These are phyloP conservation scores for Stagonosporopsis vannaccii DNA, from an alignment of 2,329 filamentous ascomycete genomes.

Conservation along the genomic window DNA sequence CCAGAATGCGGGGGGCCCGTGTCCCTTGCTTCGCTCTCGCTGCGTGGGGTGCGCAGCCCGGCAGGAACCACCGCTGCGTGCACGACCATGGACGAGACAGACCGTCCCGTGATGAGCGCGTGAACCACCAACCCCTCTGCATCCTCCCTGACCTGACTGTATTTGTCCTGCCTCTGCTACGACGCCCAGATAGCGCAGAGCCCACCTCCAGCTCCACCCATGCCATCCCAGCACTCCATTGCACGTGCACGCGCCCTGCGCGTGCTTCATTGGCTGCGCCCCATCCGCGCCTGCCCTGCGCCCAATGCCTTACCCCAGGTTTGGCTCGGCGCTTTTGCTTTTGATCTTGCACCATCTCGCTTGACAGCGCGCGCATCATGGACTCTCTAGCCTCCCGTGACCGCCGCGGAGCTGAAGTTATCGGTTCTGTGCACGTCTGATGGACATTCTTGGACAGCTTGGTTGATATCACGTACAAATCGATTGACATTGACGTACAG, in stretches of 20 bases:
- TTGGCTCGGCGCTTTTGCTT: slow-evolving; percentile 5
- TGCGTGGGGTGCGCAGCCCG: slow-evolving; percentile 3
- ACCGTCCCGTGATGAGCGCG: slow-evolving; percentile 15
- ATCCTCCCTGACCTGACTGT: not conserved
- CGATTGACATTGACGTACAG: too few species aligned
- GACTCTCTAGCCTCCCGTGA: too few species aligned
- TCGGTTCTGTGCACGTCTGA: too few species aligned
- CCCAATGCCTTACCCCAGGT: slow-evolving; percentile 3
- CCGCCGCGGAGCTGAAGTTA: too few species aligned
- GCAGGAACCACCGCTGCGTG: slow-evolving; percentile 1
- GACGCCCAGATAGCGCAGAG: not conserved
- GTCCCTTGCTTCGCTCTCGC: slow-evolving; percentile 9
- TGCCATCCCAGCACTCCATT: not conserved
- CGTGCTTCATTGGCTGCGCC: not conserved
- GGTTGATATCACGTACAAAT: too few species aligned
- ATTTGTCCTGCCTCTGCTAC: not conserved
- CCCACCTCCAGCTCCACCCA: not conserved
- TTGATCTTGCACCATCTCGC: slow-evolving; percentile 1
- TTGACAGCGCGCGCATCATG: slow-evolving; percentile 1
- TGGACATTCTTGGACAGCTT: too few species aligned
- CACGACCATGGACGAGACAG: not conserved
- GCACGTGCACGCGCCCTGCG: slow-evolving; percentile 11
- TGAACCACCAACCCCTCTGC: slow-evolving; percentile 7
- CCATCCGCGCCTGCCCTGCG: not conserved
- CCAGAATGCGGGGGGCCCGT: slow-evolving; percentile 8